Evolutionary conservation across 2,329 filamentous ascomycete genomes (phyloP).

Genomic region (Fusarium sp.): DNA sequence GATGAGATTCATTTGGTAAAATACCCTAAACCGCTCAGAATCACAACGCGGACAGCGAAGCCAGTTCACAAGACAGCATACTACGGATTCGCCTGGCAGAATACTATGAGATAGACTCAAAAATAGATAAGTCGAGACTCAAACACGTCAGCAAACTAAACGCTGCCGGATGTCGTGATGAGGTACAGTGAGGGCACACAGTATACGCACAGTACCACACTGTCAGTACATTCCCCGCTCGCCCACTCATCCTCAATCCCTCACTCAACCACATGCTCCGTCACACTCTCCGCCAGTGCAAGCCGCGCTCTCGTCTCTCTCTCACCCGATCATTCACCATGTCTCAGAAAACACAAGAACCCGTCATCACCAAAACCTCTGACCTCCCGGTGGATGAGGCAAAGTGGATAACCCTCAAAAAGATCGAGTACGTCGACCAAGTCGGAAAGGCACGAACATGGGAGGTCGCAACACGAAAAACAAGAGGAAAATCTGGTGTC

Average conservation of each 20-base stretch:
- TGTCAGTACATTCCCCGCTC: background rate
- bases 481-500: slow-evolving; percentile 36
- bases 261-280: background rate
- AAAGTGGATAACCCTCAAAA: slow-evolving; percentile 41
- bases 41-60: background rate
- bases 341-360: slow-evolving; percentile 36
- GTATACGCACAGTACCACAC: background rate
- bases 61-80: rapidly evolving
- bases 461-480: slow-evolving; percentile 42
- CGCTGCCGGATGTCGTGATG: background rate
- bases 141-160: background rate
- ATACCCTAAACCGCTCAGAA: background rate
- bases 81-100: rapidly evolving
- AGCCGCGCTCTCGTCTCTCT: background rate
- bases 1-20: too few species aligned
- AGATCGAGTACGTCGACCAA: slow-evolving; percentile 42
- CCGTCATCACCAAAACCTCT: slow-evolving; percentile 37
- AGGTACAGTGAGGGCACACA: background rate
- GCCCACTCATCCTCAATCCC: background rate
- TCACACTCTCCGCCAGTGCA: background rate
- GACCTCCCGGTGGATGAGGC: slow-evolving; percentile 36
- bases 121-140: background rate
- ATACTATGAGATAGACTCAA: rapidly evolving
- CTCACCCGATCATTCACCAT: slow-evolving; percentile 1
- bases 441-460: slow-evolving; percentile 39